Conservation (phyloP, 2,329 filamentous ascomycete species). For the Claviceps pazoutovae region DNA sequence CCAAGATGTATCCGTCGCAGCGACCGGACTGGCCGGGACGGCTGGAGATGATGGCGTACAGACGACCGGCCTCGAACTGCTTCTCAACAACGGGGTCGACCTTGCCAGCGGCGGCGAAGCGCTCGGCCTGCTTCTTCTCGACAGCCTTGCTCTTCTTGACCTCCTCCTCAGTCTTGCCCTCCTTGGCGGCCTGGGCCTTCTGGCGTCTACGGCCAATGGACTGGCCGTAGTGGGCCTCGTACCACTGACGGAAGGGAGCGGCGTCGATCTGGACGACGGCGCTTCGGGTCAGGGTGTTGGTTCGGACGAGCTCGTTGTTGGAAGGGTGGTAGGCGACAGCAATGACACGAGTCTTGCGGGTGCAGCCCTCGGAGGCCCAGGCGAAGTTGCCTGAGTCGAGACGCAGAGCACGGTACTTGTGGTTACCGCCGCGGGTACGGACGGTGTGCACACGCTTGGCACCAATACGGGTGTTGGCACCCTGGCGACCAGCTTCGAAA, state of each 20-base stretch:
- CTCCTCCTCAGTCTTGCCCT: slow-evolving; percentile 51
- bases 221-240: slow-evolving; percentile 98
- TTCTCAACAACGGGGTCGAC: slow-evolving; percentile 85
- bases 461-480: slow-evolving; percentile 98
- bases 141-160: slow-evolving; percentile 91
- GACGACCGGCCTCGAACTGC: slow-evolving; percentile 98
- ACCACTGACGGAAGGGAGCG: slow-evolving; percentile 98
- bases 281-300: slow-evolving; percentile 98
- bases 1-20: slow-evolving; percentile 92
- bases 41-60: slow-evolving; percentile 85
- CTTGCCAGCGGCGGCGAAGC: slow-evolving; percentile 76
- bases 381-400: slow-evolving; percentile 99
- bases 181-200: slow-evolving; percentile 52
- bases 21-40: slow-evolving; percentile 95
- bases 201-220: slow-evolving; percentile 80
- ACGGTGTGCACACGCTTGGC: slow-evolving; percentile 92
- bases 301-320: slow-evolving; percentile 99
- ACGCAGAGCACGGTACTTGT: slow-evolving; percentile 98
- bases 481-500: slow-evolving; percentile 99
- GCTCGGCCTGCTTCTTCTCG: slow-evolving; percentile 89
- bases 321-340: slow-evolving; percentile 97
- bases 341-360: slow-evolving; percentile 99
- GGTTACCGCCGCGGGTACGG: slow-evolving; percentile 95
- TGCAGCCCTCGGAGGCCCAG: slow-evolving; percentile 94
- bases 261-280: slow-evolving; percentile 98